Conservation (phyloP, 2,329 filamentous ascomycete genomes). For the Grosmannia serpens region DNA sequence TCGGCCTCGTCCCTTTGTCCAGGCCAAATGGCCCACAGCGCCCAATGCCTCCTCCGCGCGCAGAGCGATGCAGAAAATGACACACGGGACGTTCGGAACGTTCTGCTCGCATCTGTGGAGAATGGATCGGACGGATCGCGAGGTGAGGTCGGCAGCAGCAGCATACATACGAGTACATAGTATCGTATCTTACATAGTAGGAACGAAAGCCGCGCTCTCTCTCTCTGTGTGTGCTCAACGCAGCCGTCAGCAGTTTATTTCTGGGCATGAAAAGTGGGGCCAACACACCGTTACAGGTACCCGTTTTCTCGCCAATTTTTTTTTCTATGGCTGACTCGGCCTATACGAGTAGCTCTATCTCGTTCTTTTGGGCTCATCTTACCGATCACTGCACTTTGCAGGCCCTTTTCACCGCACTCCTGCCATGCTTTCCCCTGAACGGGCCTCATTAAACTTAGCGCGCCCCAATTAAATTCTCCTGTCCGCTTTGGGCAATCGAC, state of each 20-base stretch:
- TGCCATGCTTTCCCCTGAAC: conserved; percentile 13
- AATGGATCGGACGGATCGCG: too few species aligned
- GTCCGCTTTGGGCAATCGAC: conserved; percentile 26
- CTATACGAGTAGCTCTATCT: neutral
- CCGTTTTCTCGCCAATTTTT: neutral
- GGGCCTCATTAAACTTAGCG: conserved; percentile 31
- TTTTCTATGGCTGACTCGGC: neutral
- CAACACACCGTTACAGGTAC: neutral
- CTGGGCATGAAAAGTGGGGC: neutral
- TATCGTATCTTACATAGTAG: too few species aligned
- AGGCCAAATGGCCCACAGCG: neutral
- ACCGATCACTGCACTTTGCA: neutral
- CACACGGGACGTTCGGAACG: neutral
- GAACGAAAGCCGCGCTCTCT: too few species aligned
- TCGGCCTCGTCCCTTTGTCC: neutral
- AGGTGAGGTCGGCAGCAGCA: too few species aligned
- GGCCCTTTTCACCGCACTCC: neutral
- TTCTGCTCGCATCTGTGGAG: too few species aligned
- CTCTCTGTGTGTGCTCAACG: neutral
- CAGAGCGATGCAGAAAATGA: neutral
- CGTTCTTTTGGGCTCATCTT: neutral
- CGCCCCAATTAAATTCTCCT: conserved; percentile 22
- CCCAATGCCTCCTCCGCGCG: neutral
- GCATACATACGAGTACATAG: too few species aligned
- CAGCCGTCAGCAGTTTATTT: neutral